Conservation (phyloP, 106 monocot genomes). For the Narthecium ossifragum region DNA sequence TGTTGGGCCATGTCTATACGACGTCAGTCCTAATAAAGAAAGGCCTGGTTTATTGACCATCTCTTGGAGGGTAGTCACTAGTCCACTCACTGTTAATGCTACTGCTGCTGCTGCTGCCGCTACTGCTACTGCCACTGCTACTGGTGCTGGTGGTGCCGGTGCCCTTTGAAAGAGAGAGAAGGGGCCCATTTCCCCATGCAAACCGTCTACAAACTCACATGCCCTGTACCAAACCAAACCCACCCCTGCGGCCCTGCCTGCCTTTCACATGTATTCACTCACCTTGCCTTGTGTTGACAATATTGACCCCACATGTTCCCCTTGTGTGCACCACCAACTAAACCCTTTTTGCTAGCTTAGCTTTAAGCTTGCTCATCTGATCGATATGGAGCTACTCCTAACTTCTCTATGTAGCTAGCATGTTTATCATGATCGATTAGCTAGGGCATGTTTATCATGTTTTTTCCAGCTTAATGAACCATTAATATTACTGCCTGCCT, state of each 20-base stretch:
- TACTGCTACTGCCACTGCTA: too few species aligned
- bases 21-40: slow-evolving; percentile 21
- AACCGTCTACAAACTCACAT: neutral
- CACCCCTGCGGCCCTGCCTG: neutral
- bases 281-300: neutral
- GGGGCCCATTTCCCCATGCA: slow-evolving; percentile 2
- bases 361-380: too few species aligned
- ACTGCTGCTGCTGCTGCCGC: too few species aligned
- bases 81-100: too few species aligned
- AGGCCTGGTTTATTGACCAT: slow-evolving; percentile 9
- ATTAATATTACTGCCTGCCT: too few species aligned
- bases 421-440: too few species aligned
- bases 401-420: too few species aligned
- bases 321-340: neutral
- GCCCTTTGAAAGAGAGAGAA: neutral
- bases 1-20: neutral
- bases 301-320: slow-evolving; percentile 3
- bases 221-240: neutral
- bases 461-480: too few species aligned
- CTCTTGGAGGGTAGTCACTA: slow-evolving; percentile 1
- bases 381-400: too few species aligned
- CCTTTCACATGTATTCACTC: slow-evolving; percentile 1
- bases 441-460: too few species aligned
- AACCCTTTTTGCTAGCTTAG: too few species aligned
- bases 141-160: too few species aligned